Conservation (phyloP, 2,329 filamentous ascomycete genomes). For the Chrysoporthe cubensis region DNA sequence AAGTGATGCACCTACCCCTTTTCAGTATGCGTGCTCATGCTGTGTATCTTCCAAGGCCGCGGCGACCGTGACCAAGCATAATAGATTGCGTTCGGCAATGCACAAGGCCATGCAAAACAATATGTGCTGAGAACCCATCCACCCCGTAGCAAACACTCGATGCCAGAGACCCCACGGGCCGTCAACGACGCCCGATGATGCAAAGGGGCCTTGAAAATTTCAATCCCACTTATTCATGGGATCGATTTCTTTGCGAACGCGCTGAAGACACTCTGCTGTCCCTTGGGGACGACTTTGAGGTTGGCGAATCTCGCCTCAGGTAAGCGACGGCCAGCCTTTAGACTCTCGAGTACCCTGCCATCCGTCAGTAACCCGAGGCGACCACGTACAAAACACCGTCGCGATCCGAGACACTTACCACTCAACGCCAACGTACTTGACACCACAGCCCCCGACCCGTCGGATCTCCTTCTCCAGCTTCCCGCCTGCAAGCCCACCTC, state of each 20-base stretch:
- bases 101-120: conserved; percentile 21
- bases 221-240: background rate
- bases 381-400: conserved; percentile 8
- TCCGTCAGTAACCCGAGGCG: background rate
- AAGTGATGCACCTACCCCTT: conserved; percentile 20
- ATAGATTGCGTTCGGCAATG: conserved; percentile 11
- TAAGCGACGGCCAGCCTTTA: conserved; percentile 74
- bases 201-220: background rate
- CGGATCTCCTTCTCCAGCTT: conserved; percentile 84
- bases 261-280: conserved; percentile 67
- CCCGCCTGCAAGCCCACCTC: conserved; percentile 74
- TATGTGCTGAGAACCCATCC: background rate
- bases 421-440: conserved; percentile 81
- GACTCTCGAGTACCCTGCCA: conserved; percentile 77
- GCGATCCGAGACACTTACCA: conserved; percentile 59
- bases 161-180: background rate
- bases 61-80: background rate
- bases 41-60: conserved; percentile 17
- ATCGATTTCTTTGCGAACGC: conserved; percentile 34
- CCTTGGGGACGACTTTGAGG: conserved; percentile 62
- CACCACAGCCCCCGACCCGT: conserved; percentile 65
- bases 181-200: background rate
- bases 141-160: conserved; percentile 23
- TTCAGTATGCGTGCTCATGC: conserved; percentile 25
- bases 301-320: conserved; percentile 74